Evolutionary conservation across 2,329 filamentous ascomycete genomes (phyloP), one percentile per base, ranked within the genome.

Genomic region (Pleurostoma richardsiae): DNA sequence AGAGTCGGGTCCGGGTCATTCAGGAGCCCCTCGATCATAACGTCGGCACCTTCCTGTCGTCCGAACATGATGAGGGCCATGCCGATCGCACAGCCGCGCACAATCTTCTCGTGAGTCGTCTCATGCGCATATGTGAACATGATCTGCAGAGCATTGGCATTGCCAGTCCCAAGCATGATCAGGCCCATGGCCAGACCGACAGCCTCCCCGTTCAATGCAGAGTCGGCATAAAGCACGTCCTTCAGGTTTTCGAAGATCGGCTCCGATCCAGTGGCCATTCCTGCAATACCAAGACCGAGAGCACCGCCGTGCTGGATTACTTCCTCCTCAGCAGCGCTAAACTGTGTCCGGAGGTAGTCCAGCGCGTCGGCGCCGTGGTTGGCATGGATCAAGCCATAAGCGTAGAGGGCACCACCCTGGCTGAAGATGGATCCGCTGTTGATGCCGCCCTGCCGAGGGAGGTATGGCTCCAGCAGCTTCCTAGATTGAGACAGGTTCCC

Each of bases 21-120:
- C 33, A 99, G 79, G 2, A 99, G 83, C 42, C 89, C 90, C 61
- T 95, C 92, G 55, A 99, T 95, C 57, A 97, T 80, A 60, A 94
- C 88, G 67, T 99, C 94, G 10, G 94, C 94, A 53, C 86, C 86
- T 68, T 99, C 94, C 69, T 97, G 91, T 50, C 90, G 87, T 42
- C 87, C 90, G 59, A 94, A 99, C 92, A 97, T 97, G 72, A 99
- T 96, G 49, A 99, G 76, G 8, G 94, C 90, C 90, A 99, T 97
- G 49, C 94, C 94, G 55, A 99, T 81, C 30, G 94, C 92, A 49
- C 96, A 82, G 63, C 94, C 94, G 43, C 94, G 90, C 28, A 99
- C 90, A 61, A 95, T 97, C 79, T 99, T 99, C 74, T 99, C 94
- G 70, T 99, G 94, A 52, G 95, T 92, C 1, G 94, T 99, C 56